A percentile compares a stretch with the other conserved stretches of the same genome.
Conservation (phyloP, 805 yeast genomes). For the Yarrowia phangngaensis region DNA sequence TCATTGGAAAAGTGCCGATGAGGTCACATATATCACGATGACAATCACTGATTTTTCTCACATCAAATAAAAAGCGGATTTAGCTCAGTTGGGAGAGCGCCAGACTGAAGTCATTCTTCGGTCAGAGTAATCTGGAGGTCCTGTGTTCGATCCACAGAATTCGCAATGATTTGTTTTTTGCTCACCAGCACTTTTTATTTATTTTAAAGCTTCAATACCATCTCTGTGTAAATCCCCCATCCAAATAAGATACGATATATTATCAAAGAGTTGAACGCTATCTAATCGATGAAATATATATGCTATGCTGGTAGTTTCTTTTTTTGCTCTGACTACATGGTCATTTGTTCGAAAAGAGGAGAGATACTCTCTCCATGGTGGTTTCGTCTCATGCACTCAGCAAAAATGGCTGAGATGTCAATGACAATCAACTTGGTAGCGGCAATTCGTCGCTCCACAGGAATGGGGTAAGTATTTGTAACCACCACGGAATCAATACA, state of each 20-base stretch:
- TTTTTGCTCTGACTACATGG: constrained; percentile 1
- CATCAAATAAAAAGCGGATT: constrained; percentile 27
- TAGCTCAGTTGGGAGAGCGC: constrained; percentile 44
- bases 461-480: constrained; percentile 92
- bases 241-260: no score
- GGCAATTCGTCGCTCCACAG: constrained; percentile 53
- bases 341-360: constrained; percentile 79
- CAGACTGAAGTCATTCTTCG: constrained; percentile 38
- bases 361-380: constrained; percentile 97
- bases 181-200: not conserved
- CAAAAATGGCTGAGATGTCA: constrained; percentile 91
- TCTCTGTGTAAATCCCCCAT: not conserved
- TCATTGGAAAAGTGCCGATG: no score
- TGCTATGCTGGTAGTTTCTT: constrained; percentile 8
- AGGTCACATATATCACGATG: not conserved
- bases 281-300: constrained; percentile 4
- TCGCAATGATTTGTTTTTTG: constrained; percentile 33
- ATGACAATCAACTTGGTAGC: constrained; percentile 75
- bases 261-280: no score
- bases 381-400: constrained; percentile 97
- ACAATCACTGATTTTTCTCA: no score
- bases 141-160: constrained; percentile 74
- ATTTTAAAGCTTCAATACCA: not conserved
- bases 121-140: constrained; percentile 58
- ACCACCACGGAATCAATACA: constrained; percentile 90